A percentile compares a stretch with the other conserved stretches of the same genome.
Conservation (phyloP, 2,329 filamentous ascomycete species). For the Nannizzia gypsea region DNA sequence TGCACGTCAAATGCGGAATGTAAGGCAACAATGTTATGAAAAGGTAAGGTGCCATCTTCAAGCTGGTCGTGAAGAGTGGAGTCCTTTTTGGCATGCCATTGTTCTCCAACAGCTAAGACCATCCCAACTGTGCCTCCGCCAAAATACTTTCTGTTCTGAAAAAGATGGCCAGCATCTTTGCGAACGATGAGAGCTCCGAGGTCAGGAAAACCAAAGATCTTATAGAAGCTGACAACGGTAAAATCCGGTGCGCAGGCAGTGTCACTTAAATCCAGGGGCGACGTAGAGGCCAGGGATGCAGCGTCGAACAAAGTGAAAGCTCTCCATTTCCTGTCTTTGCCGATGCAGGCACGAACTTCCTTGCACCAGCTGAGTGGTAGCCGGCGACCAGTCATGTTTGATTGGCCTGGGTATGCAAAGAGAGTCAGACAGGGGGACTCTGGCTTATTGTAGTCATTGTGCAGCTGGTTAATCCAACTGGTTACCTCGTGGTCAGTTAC, state of each 20-base stretch:
- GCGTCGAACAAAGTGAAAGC: constrained; percentile 69
- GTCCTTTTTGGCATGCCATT: constrained; percentile 72
- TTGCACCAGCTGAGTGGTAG: constrained; percentile 59
- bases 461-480: constrained; percentile 46
- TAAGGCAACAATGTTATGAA: constrained; percentile 80
- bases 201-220: constrained; percentile 96
- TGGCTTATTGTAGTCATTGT: background rate
- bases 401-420: constrained; percentile 82
- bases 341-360: constrained; percentile 23
- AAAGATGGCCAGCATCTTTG: constrained; percentile 52
- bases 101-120: constrained; percentile 62
- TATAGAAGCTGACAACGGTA: constrained; percentile 78
- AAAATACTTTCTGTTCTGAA: constrained; percentile 66
- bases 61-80: constrained; percentile 63
- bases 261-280: constrained; percentile 58
- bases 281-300: constrained; percentile 67
- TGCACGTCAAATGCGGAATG: constrained; percentile 63
- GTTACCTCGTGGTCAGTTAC: constrained; percentile 50
- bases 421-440: constrained; percentile 31
- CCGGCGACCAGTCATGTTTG: constrained; percentile 77
- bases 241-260: constrained; percentile 62
- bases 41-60: constrained; percentile 83
- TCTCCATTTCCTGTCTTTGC: constrained; percentile 20
- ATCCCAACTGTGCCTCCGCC: constrained; percentile 90
- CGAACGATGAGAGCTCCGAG: constrained; percentile 74